phyloP scores from a whole-genome alignment of 345 rosid genomes.

The Moricandia moricandioides region DNA sequence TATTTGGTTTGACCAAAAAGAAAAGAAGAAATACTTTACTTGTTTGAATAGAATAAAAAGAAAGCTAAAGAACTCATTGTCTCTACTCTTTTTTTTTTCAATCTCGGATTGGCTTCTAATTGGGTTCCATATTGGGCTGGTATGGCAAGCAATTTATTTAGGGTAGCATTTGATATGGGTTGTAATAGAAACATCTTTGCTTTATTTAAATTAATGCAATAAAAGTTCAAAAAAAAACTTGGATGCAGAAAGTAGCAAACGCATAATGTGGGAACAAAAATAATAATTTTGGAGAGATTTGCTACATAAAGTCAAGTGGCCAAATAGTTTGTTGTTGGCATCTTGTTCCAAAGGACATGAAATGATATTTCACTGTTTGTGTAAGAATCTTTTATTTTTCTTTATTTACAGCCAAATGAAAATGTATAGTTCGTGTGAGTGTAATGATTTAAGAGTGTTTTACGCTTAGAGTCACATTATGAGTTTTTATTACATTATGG shows the following conservation, averaged over 20 bases:
- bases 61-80: slow-evolving; percentile 1
- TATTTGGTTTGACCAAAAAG: too few species aligned
- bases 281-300: slow-evolving; percentile 2
- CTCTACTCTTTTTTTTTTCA: neutral
- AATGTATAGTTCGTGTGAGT: neutral
- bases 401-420: slow-evolving; percentile 12
- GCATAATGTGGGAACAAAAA: slow-evolving; percentile 9
- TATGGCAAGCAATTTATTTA: too few species aligned
- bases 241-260: slow-evolving; percentile 22
- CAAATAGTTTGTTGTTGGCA: slow-evolving; percentile 31
- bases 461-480: too few species aligned
- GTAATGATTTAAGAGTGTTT: slow-evolving; percentile 5
- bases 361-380: slow-evolving; percentile 9
- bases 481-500: too few species aligned
- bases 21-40: neutral
- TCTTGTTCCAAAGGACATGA: slow-evolving; percentile 27
- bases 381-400: slow-evolving; percentile 13
- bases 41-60: neutral
- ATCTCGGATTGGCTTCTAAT: too few species aligned
- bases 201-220: too few species aligned
- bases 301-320: slow-evolving; percentile 26
- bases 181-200: too few species aligned
- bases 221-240: too few species aligned
- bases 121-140: too few species aligned
- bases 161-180: too few species aligned